phyloP scores from a whole-genome alignment of 2,329 filamentous ascomycete species.

The Knufia fluminis region DNA sequence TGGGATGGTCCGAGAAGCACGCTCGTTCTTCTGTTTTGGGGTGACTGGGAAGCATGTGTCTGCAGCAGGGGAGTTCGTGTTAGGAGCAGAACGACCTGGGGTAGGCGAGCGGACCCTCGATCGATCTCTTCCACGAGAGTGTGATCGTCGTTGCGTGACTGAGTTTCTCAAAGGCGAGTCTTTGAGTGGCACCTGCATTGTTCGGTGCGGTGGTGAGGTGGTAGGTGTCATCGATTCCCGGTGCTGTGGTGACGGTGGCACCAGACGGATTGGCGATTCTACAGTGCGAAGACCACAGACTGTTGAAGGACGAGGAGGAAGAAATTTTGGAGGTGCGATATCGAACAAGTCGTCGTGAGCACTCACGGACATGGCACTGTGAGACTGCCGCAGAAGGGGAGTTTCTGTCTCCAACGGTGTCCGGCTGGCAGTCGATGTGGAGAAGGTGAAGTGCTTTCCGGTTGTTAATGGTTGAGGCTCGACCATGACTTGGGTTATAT shows the following conservation, averaged over 20 bases:
- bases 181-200: conserved; percentile 7
- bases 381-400: conserved; percentile 10
- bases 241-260: conserved; percentile 18
- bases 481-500: conserved; percentile 23
- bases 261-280: conserved; percentile 19
- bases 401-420: conserved; percentile 12
- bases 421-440: conserved; percentile 18
- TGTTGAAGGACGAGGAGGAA: conserved; percentile 20
- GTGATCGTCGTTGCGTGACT: conserved; percentile 5
- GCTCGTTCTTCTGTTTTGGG: conserved; percentile 16
- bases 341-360: conserved; percentile 18
- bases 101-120: conserved; percentile 5
- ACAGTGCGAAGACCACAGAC: conserved; percentile 20
- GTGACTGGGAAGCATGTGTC: conserved; percentile 21
- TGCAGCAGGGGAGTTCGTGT: conserved; percentile 17
- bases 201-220: conserved; percentile 2
- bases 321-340: conserved; percentile 19
- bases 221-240: conserved; percentile 3
- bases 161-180: conserved; percentile 11
- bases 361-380: conserved; percentile 5
- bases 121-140: conserved; percentile 2
- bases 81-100: neutral
- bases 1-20: neutral
- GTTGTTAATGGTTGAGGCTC: conserved; percentile 15
- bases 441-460: conserved; percentile 18